Conservation (phyloP, 805 yeast species). For the Starmerella sirachaensis region DNA sequence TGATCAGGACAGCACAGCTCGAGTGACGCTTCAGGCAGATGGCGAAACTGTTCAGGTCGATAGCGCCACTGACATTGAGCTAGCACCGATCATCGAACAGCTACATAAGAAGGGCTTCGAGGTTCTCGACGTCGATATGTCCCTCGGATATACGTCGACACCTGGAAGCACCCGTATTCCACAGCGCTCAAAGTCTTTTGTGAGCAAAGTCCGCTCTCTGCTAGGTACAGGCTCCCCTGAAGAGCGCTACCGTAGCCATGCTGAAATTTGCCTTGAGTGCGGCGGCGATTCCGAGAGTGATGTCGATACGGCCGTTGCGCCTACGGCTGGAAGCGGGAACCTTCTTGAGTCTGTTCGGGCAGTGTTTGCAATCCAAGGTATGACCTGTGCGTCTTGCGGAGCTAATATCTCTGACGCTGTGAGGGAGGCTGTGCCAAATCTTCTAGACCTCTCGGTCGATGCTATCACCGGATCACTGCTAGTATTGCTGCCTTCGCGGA, state of each 20-base stretch:
- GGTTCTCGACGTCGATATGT: constrained; percentile 15
- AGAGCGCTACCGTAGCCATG: constrained; percentile 14
- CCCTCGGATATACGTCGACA: neutral
- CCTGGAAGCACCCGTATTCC: neutral
- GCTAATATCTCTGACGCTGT: constrained; percentile 38
- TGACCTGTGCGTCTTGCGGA: constrained; percentile 58
- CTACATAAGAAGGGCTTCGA: constrained; percentile 25
- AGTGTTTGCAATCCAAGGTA: constrained; percentile 46
- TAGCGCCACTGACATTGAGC: constrained; percentile 13
- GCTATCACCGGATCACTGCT: constrained; percentile 42
- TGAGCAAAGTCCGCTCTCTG: neutral
- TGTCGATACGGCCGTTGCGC: too few relatives aligned
- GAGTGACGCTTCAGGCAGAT: constrained; percentile 23
- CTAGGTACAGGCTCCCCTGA: constrained; percentile 6
- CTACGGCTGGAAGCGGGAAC: neutral
- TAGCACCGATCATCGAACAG: constrained; percentile 8
- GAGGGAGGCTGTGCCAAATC: constrained; percentile 25
- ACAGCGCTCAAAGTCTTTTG: constrained; percentile 1
- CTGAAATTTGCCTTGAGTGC: constrained; percentile 19
- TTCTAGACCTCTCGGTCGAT: constrained; percentile 38
- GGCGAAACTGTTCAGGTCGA: constrained; percentile 24
- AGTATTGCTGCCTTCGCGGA: constrained; percentile 42
- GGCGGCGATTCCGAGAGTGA: neutral
- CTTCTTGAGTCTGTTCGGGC: constrained; percentile 32
- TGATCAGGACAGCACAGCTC: constrained; percentile 19